These are phyloP conservation scores for Tylopilus plumbeoviolaceoides DNA, from an alignment of 768 basidiomycete genomes.

Conservation along the genomic window DNA sequence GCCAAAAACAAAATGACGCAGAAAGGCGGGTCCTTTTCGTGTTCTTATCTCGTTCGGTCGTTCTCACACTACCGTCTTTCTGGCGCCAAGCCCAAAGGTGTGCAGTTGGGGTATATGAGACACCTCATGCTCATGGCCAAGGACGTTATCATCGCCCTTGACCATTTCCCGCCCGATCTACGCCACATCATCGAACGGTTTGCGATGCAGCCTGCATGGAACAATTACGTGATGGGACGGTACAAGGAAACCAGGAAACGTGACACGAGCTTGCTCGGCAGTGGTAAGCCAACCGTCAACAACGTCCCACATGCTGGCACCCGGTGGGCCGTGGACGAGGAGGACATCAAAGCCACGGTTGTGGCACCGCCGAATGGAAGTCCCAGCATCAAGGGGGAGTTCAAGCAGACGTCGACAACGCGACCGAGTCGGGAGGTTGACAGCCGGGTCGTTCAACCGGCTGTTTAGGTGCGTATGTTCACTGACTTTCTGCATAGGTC, in stretches of 20 bases:
- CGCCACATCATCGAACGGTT: slow-evolving; percentile 57
- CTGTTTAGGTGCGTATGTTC: too few relatives aligned
- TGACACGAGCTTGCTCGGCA: slow-evolving; percentile 78
- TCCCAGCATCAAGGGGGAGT: slow-evolving; percentile 50
- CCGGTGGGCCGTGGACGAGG: slow-evolving; percentile 73
- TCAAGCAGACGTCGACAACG: slow-evolving; percentile 44
- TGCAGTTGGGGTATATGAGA: slow-evolving; percentile 93
- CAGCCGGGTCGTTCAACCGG: too few relatives aligned
- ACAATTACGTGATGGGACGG: slow-evolving; percentile 80
- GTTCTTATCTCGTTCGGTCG: background rate
- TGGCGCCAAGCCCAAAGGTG: slow-evolving; percentile 69
- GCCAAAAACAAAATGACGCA: slow-evolving; percentile 73
- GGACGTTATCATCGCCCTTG: slow-evolving; percentile 86
- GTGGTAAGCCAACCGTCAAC: slow-evolving; percentile 68
- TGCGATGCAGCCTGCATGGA: slow-evolving; percentile 81
- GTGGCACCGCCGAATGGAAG: slow-evolving; percentile 16
- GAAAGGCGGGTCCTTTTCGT: slow-evolving; percentile 52
- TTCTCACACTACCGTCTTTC: background rate
- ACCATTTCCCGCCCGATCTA: slow-evolving; percentile 81
- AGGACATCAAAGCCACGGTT: slow-evolving; percentile 34
- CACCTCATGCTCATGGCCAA: slow-evolving; percentile 93
- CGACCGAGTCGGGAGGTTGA: slow-evolving; percentile 46
- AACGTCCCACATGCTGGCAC: slow-evolving; percentile 30
- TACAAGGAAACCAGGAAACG: slow-evolving; percentile 84
- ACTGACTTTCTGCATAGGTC: too few relatives aligned